Evolutionary conservation across 2,329 filamentous ascomycete genomes (phyloP), one percentile per base, ranked within the genome.

Genomic region (Rhynchosporium agropyri): DNA sequence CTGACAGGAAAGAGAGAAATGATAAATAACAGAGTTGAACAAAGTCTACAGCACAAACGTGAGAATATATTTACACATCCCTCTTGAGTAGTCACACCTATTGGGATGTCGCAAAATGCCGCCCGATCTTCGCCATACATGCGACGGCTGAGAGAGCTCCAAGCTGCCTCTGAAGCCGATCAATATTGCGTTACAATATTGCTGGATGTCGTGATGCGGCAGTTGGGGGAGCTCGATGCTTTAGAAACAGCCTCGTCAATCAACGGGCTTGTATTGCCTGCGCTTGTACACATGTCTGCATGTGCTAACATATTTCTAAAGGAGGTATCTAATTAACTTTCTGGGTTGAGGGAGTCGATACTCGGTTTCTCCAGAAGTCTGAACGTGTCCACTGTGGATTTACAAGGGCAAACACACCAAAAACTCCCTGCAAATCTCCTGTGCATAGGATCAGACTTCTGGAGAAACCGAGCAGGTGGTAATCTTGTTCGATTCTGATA

Each of bases 191-290:
- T 42, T 33, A 40, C 40, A 13, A 20, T 26, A n/a, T 26, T 38
- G 15, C 31, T 3, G 20, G 15, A 26, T 40, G 33, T 15, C 31
- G 8, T 26, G 15, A 26, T 40, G 33, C 36, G 10, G 20, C 31
- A 58, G 45, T 28, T 59, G 33, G 10, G 20, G 4, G n/a, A 54
- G 36, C 36, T 42, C 29, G 54, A 45, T 57, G 40, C 8, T 43
- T 48, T 45, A 8, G 54, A 40, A 12, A 57, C 33, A 46, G 54
- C 28, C n/a, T 48, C 28, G 28, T 43, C 51, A 43, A 61, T 56
- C 59, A 9, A 26, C 36, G 43, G 50, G 42, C 59, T 50, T 51
- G 59, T 56, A 29, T 29, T 40, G 20, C 20, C 49, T 28, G 13
- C 49, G 31, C 29, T 43, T 45, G 20, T 28, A 38, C 40, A 4